Evolutionary conservation across 306 rosid genomes (phyloP).

Genomic region (Lupinus albus): DNA sequence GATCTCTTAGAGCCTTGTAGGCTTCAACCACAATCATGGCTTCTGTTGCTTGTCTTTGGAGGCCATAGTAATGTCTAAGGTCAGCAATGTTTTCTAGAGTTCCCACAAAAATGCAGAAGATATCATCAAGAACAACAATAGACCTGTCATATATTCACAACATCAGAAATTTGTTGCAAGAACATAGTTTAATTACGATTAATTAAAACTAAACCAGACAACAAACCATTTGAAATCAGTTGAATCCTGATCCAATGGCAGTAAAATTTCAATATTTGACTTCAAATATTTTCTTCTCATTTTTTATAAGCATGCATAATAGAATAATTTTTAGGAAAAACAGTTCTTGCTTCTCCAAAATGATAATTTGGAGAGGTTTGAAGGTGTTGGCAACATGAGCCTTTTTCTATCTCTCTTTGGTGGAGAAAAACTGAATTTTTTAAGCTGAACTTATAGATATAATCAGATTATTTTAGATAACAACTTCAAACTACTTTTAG

Average conservation of each 20-base stretch:
- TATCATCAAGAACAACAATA: slow-evolving; percentile 51
- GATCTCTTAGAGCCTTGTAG: slow-evolving; percentile 59
- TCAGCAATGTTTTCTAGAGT: slow-evolving; percentile 47
- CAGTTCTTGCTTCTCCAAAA: too few species aligned
- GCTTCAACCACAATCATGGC: slow-evolving; percentile 68
- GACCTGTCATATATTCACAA: slow-evolving; percentile 42
- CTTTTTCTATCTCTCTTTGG: too few species aligned
- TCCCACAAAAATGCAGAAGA: slow-evolving; percentile 61
- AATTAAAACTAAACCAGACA: background rate
- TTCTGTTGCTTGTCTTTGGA: slow-evolving; percentile 62
- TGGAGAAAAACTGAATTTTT: too few species aligned
- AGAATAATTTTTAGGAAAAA: background rate
- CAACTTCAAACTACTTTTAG: too few species aligned
- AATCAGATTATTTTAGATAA: too few species aligned
- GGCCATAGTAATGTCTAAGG: slow-evolving; percentile 61
- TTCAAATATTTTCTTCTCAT: background rate
- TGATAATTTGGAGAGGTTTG: too few species aligned
- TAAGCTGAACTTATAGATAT: too few species aligned
- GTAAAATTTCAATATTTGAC: background rate
- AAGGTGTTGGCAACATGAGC: too few species aligned
- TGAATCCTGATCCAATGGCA: background rate
- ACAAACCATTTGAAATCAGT: background rate
- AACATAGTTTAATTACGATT: background rate
- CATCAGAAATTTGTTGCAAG: slow-evolving; percentile 1
- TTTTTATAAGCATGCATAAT: background rate